Evolutionary conservation across 768 basidiomycete genomes (phyloP), one percentile per base, ranked within the genome.

Genomic region (Royoungia palumana): DNA sequence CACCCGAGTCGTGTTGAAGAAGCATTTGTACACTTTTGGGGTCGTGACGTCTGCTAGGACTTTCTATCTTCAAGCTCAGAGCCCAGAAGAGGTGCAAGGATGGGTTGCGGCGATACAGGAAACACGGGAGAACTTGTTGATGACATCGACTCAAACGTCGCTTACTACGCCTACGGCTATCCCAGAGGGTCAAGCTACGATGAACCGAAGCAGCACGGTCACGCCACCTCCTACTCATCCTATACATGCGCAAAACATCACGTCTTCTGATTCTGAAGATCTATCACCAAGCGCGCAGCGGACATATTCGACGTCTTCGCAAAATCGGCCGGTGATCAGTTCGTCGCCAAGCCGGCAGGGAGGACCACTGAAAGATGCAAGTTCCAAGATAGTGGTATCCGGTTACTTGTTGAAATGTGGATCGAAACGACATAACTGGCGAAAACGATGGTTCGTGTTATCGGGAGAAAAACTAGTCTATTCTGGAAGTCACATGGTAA

Each of bases 401-500:
- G 93, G 94, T 2, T 99, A 98, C 67, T 74, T 99, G 53, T 93
- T 94, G 89, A 98, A 98, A 63, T 94, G 92, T 67, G 94, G 92
- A 22, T 85, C 86, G 37, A 92, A 94, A 57, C 81, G 95, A 62
- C 86, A 89, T 59, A 90, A 83, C 56, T 99, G 96, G 96, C 79
- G 93, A 48, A 98, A 99, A 70, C 74, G 96, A 24, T 98, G 94
- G 95, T 98, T 99, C 60, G 84, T 90, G 32, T 73, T 99, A n/a
- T 92, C 85, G 34, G 83, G 84, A 34, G 90, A 93, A 60, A 88
- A 84, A 62, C 71, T 99, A 45, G 72, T 91, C 30, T 99, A 99
- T 72, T 85, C 83, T 10, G 83, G 83, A 41, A 94, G 87, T 65
- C 96, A 99, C 72, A 98, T 98, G 94, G 94, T 95, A 61, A 54